Conservation (phyloP, 2,329 filamentous ascomycete species). For the Colletotrichum lupini region DNA sequence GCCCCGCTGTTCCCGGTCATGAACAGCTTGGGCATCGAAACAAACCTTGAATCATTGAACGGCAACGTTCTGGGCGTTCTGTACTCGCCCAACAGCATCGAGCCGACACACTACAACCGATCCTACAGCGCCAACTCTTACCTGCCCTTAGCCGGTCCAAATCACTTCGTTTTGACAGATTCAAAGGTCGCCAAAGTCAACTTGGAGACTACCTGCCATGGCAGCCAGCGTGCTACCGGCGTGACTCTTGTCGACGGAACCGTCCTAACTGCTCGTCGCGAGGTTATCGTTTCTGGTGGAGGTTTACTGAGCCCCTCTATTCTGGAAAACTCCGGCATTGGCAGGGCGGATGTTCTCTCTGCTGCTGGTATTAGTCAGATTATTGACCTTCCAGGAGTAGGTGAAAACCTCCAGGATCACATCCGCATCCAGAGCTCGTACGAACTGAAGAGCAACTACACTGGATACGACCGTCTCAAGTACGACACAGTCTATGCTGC, state of each 20-base stretch:
- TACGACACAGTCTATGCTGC: slow-evolving; percentile 46
- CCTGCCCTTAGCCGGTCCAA: slow-evolving; percentile 50
- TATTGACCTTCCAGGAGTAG: slow-evolving; percentile 67
- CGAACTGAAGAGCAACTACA: slow-evolving; percentile 45
- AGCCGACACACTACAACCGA: slow-evolving; percentile 57
- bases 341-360: slow-evolving; percentile 57
- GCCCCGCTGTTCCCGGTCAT: slow-evolving; percentile 56
- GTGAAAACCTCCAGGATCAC: slow-evolving; percentile 49
- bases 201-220: slow-evolving; percentile 40
- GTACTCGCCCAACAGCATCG: slow-evolving; percentile 60
- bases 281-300: slow-evolving; percentile 52
- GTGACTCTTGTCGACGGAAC: slow-evolving; percentile 41
- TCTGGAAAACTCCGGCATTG: slow-evolving; percentile 68
- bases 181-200: slow-evolving; percentile 52
- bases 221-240: slow-evolving; percentile 34
- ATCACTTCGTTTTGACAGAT: slow-evolving; percentile 51
- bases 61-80: slow-evolving; percentile 62
- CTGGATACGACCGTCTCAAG: slow-evolving; percentile 44
- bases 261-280: slow-evolving; percentile 39
- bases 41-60: slow-evolving; percentile 56
- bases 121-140: slow-evolving; percentile 59
- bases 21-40: slow-evolving; percentile 52
- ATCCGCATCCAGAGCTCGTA: slow-evolving; percentile 46
- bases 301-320: slow-evolving; percentile 66
- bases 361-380: slow-evolving; percentile 58